Evolutionary conservation across 1,284 basidiomycete genomes (phyloP).

Genomic region (Cutaneotrichosporon sp.): DNA sequence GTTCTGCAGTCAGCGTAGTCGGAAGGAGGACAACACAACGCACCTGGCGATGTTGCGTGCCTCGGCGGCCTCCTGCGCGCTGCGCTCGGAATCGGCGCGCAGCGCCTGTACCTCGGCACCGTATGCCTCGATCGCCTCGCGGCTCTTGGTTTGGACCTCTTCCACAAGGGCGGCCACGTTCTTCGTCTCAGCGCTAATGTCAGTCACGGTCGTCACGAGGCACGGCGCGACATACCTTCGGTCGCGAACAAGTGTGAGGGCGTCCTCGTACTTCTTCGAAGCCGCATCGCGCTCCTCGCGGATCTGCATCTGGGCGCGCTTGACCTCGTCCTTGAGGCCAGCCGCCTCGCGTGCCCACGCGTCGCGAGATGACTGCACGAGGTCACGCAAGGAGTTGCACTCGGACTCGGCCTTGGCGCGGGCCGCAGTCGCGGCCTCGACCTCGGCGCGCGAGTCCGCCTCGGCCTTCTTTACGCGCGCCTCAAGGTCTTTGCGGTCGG

Average conservation of each 20-base stretch:
- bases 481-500: constrained; percentile 45
- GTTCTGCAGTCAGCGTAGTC: background rate
- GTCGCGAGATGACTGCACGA: constrained; percentile 44
- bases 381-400: constrained; percentile 38
- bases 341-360: constrained; percentile 48
- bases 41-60: constrained; percentile 37
- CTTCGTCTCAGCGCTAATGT: constrained; percentile 35
- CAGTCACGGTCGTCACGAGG: background rate
- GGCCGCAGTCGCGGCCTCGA: constrained; percentile 36
- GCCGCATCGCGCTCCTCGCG: constrained; percentile 41
- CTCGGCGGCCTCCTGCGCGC: constrained; percentile 26
- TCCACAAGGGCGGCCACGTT: constrained; percentile 31
- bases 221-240: constrained; percentile 35
- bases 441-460: constrained; percentile 38
- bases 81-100: constrained; percentile 31
- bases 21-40: too few species aligned
- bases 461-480: constrained; percentile 40
- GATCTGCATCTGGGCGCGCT: constrained; percentile 29
- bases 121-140: constrained; percentile 24
- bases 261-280: constrained; percentile 33
- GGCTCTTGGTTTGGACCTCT: constrained; percentile 25
- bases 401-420: constrained; percentile 46
- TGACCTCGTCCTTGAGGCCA: constrained; percentile 38
- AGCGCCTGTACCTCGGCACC: constrained; percentile 26
- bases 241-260: constrained; percentile 39